Conservation (phyloP, 2,329 filamentous ascomycete species). For the Metarhizium guizhouense region DNA sequence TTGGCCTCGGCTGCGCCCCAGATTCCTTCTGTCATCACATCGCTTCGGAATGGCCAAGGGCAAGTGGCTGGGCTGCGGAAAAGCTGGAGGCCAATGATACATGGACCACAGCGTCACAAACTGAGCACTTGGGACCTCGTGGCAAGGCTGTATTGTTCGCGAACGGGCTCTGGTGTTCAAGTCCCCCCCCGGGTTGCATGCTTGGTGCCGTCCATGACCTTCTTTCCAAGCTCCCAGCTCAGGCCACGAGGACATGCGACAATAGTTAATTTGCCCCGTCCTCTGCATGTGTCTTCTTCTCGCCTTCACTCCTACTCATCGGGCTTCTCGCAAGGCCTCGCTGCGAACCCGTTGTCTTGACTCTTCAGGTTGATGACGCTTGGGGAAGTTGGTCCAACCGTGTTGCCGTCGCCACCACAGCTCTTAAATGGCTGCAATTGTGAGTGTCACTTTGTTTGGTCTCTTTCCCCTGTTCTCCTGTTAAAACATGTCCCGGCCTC, state of each 20-base stretch:
- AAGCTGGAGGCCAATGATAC: too few species aligned
- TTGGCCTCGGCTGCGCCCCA: slow-evolving; percentile 5
- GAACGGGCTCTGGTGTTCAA: too few species aligned
- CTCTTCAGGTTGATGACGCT: background rate
- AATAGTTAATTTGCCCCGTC: background rate
- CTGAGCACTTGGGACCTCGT: too few species aligned
- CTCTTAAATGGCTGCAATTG: slow-evolving; percentile 26
- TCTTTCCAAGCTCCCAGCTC: too few species aligned
- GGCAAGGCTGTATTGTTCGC: too few species aligned
- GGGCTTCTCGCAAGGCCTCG: background rate
- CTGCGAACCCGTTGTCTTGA: background rate
- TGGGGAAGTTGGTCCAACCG: slow-evolving; percentile 1
- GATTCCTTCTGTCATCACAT: background rate
- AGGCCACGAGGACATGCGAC: too few species aligned
- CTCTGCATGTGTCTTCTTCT: background rate
- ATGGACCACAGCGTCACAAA: too few species aligned
- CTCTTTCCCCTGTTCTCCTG: background rate
- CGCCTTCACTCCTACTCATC: background rate
- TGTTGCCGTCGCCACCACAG: slow-evolving; percentile 7
- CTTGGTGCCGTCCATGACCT: too few species aligned
- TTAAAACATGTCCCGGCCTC: background rate
- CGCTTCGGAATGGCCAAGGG: too few species aligned
- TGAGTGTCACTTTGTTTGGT: slow-evolving; percentile 13
- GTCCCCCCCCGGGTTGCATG: too few species aligned
- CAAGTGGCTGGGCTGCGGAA: background rate